Conservation (phyloP, 1,139 yeast genomes). For the Saccharomycopsis phalli region DNA sequence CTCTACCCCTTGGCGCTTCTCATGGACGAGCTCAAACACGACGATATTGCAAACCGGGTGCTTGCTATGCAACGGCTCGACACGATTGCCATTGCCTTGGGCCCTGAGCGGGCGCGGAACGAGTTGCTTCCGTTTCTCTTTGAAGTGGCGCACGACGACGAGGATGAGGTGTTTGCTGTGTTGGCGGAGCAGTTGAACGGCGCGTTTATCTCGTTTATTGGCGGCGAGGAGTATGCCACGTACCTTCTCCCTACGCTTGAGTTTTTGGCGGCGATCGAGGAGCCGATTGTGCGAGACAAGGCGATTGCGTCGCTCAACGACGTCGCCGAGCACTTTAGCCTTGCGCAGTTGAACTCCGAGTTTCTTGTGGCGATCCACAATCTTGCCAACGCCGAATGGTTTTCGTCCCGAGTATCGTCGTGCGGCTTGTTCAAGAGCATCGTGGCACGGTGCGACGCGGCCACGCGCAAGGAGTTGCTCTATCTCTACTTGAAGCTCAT, state of each 20-base stretch:
- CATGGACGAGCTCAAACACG: conserved; percentile 94
- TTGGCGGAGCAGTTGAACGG: conserved; percentile 85
- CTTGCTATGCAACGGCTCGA: conserved; percentile 93
- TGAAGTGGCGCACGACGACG: conserved; percentile 95
- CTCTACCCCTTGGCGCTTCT: conserved; percentile 90
- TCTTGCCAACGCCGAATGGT: conserved; percentile 88
- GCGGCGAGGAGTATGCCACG: conserved; percentile 75
- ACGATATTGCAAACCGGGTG: conserved; percentile 87
- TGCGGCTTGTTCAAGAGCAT: conserved; percentile 80
- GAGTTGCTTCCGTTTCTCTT: conserved; percentile 86
- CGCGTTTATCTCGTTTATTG: conserved; percentile 69
- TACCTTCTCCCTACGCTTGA: conserved; percentile 80
- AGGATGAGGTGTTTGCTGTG: conserved; percentile 94
- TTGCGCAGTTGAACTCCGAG: conserved; percentile 55
- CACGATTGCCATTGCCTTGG: conserved; percentile 90
- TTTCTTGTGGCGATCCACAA: conserved; percentile 72
- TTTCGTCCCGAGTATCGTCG: conserved; percentile 84
- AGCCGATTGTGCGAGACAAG: conserved; percentile 93
- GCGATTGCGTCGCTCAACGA: conserved; percentile 81
- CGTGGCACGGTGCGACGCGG: conserved; percentile 47
- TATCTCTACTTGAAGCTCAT: conserved; percentile 61
- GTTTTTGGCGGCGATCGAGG: conserved; percentile 86
- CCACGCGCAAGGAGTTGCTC: conserved; percentile 50
- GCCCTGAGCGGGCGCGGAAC: conserved; percentile 83
- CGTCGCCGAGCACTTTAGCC: conserved; percentile 57